These are phyloP conservation scores for Athelia sp. DNA, from an alignment of 1,284 basidiomycete species.

Conservation along the genomic window DNA sequence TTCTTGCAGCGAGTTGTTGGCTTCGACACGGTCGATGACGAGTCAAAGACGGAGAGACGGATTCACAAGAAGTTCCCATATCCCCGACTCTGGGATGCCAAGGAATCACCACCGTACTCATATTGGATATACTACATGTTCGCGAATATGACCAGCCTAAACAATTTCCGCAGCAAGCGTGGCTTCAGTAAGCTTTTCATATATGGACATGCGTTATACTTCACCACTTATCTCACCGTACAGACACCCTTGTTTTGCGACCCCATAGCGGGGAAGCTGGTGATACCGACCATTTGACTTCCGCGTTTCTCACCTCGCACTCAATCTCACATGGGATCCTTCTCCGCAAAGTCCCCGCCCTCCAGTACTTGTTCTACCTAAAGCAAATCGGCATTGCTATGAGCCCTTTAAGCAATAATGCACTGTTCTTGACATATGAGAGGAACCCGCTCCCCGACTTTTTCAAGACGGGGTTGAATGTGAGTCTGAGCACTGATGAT, in stretches of 20 bases:
- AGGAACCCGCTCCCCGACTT: constrained; percentile 97
- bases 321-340: constrained; percentile 99
- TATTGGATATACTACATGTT: constrained; percentile 99
- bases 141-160: constrained; percentile 92
- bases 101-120: constrained; percentile 89
- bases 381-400: constrained; percentile 98
- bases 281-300: constrained; percentile 95
- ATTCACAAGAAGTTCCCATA: constrained; percentile 96
- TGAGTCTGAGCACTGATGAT: constrained; percentile 95
- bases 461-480: constrained; percentile 95
- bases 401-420: constrained; percentile 98
- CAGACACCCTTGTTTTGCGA: constrained; percentile 94
- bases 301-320: constrained; percentile 94
- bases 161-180: constrained; percentile 83
- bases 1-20: constrained; percentile 96
- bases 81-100: constrained; percentile 86
- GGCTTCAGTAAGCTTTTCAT: constrained; percentile 77
- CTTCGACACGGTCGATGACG: constrained; percentile 97
- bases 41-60: constrained; percentile 90
- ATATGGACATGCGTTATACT: background rate
- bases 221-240: constrained; percentile 5
- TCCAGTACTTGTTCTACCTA: constrained; percentile 93
- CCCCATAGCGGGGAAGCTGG: constrained; percentile 98
- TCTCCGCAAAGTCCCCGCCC: constrained; percentile 92
- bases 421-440: constrained; percentile 95